Evolutionary conservation across 768 basidiomycete genomes (phyloP).

Genomic region (Amanita pseudoporphyria): DNA sequence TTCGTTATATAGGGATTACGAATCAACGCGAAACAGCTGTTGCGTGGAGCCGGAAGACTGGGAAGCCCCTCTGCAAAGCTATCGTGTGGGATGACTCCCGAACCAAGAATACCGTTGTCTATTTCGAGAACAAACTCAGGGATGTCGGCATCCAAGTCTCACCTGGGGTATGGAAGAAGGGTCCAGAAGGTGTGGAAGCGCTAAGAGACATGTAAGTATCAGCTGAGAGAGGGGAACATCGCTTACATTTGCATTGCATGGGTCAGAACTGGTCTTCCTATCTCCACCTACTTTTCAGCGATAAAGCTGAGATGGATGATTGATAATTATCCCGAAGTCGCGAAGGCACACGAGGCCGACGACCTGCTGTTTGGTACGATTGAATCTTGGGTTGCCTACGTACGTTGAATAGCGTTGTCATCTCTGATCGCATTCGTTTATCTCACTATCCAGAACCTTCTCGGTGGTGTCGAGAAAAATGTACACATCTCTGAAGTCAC

Average conservation of each 20-base stretch:
- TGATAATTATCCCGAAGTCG: conserved; percentile 70
- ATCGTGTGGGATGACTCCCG: conserved; percentile 98
- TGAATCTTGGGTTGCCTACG: conserved; percentile 94
- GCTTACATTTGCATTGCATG: conserved; percentile 9
- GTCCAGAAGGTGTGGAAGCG: conserved; percentile 54
- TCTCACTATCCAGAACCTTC: conserved; percentile 51
- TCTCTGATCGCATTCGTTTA: neutral
- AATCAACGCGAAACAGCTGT: conserved; percentile 97
- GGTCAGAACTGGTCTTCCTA: conserved; percentile 77
- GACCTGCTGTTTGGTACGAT: conserved; percentile 89
- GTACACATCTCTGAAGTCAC: conserved; percentile 88
- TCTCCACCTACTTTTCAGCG: conserved; percentile 97
- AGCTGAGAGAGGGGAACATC: conserved; percentile 9
- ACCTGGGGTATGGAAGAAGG: conserved; percentile 58
- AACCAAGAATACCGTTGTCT: conserved; percentile 77
- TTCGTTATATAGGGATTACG: conserved; percentile 62
- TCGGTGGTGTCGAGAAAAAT: conserved; percentile 61
- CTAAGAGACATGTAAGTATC: conserved; percentile 56
- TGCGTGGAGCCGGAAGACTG: conserved; percentile 85
- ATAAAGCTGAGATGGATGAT: conserved; percentile 98
- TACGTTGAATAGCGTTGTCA: conserved; percentile 23
- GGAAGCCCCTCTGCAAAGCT: conserved; percentile 78
- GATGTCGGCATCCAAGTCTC: conserved; percentile 67
- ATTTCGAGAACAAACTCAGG: conserved; percentile 63
- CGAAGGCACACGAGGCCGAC: conserved; percentile 69